Evolutionary conservation across 225 moss, liverwort and hornwort species (phyloP).

Genomic region (Pleurozium schreberi): DNA sequence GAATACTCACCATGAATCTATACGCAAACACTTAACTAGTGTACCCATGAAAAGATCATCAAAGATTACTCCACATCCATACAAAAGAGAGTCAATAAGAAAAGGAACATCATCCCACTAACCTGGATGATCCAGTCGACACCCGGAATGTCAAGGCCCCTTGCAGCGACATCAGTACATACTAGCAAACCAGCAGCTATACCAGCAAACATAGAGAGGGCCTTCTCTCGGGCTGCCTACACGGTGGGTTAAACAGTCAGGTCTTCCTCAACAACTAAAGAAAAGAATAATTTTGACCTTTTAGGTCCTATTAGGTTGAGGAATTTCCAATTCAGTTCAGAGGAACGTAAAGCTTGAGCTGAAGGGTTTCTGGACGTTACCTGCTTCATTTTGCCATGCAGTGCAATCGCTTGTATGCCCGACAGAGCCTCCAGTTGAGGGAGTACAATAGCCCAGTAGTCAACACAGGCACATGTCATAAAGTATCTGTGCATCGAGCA

Average conservation of each 20-base stretch:
- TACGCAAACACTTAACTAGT: neutral
- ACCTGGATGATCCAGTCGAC: constrained; percentile 99
- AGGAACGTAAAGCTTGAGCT: neutral
- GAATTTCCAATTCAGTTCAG: neutral
- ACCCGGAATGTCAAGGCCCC: constrained; percentile 96
- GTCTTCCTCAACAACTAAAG: neutral
- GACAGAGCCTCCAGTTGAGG: constrained; percentile 59
- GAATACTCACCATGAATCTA: neutral
- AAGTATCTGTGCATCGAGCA: constrained; percentile 48
- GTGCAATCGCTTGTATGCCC: constrained; percentile 46
- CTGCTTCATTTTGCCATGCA: constrained; percentile 99
- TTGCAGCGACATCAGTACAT: constrained; percentile 94
- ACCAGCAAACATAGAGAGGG: constrained; percentile 62
- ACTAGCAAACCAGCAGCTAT: constrained; percentile 67
- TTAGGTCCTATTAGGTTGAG: neutral
- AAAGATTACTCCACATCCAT: neutral
- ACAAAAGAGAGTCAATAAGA: neutral
- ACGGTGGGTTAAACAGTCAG: neutral
- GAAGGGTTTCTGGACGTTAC: constrained; percentile 4
- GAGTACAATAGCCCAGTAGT: constrained; percentile 83
- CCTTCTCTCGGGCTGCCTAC: constrained; percentile 83
- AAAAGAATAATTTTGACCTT: neutral
- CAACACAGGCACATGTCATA: constrained; percentile 98
- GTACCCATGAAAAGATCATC: neutral
- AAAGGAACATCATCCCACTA: neutral